Evolutionary conservation across 495 filamentous ascomycete species (phyloP), one percentile per base, ranked within the genome.

Genomic region (Xylaria palmicola): DNA sequence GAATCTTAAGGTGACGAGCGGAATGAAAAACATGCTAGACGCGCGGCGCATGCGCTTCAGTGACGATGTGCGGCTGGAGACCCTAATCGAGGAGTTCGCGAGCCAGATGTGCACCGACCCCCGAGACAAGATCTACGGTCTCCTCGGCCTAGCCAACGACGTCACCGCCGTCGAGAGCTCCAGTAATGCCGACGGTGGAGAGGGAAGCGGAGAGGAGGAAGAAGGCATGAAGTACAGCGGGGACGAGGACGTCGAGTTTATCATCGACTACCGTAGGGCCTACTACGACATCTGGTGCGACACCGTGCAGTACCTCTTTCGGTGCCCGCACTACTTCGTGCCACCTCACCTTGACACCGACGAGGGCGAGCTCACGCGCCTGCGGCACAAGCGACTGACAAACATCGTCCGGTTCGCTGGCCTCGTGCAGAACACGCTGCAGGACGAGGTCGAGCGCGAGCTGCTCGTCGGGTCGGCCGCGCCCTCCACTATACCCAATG

Each of bases 221-320:
- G 15, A 32, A 27, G 2, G 4, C 19, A 13, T 19, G 22, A 15
- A 30, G n/a, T 6, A 20, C 5, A 17, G 5, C 3, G 13, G 20
- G 36, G 19, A 36, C 22, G 32, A 37, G 27, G 34, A 50, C 22
- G 32, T 39, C 48, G 26, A 55, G 6, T 43, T 69, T 13, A 27
- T 19, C 8, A 60, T 69, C 41, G 59, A 65, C 50, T 69, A 69
- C 54, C 22, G 40, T 17, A 49, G 59, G 19, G 19, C 20, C 17
- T 64, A 62, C 39, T 66, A 69, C 58, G 64, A 64, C n/a, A 63
- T 69, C 19, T 67, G 67, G 67, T 37, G 24, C 19, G 56, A 62
- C 36, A 44, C 58, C 10, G 50, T 69, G 4, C 26, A 20, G 10
- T 62, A 52, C 17, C 26, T 56, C 19, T 62, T 52, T 5, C 49